Conservation (phyloP, 345 rosid species). For the Linum trigynum region DNA sequence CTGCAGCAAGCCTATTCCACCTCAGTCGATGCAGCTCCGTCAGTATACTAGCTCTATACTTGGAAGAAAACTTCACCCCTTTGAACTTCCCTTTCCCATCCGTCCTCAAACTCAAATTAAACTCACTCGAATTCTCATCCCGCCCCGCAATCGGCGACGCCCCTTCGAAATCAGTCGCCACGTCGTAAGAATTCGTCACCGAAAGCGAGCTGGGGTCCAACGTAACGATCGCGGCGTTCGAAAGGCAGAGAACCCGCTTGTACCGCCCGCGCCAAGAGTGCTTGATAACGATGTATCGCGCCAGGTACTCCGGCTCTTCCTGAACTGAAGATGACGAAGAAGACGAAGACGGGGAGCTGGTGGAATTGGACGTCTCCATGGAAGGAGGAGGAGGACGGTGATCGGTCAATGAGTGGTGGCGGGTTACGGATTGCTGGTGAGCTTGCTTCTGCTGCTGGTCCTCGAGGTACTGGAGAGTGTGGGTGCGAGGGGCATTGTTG, state of each 20-base stretch:
- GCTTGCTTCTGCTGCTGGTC: constrained; percentile 12
- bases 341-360: constrained; percentile 15
- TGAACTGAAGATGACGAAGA: constrained; percentile 18
- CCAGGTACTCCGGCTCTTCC: constrained; percentile 91
- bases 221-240: constrained; percentile 53
- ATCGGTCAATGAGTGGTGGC: constrained; percentile 20
- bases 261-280: constrained; percentile 99
- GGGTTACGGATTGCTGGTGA: constrained; percentile 32
- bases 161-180: constrained; percentile 58
- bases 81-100: constrained; percentile 91
- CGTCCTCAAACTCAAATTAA: constrained; percentile 63
- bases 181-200: constrained; percentile 75
- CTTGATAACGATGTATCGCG: constrained; percentile 72
- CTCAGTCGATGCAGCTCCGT: constrained; percentile 74
- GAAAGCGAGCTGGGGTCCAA: constrained; percentile 71
- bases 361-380: constrained; percentile 36
- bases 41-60: constrained; percentile 61
- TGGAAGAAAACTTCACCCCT: constrained; percentile 70
- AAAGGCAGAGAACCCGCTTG: constrained; percentile 81
- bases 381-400: constrained; percentile 11
- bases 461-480: constrained; percentile 50
- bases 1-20: constrained; percentile 50
- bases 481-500: constrained; percentile 50
- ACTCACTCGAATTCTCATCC: constrained; percentile 68
- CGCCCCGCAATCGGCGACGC: constrained; percentile 60